Evolutionary conservation across 164 flowering plant species (phyloP), one percentile per base, ranked within the genome.

Genomic region (Litsea cubeba): DNA sequence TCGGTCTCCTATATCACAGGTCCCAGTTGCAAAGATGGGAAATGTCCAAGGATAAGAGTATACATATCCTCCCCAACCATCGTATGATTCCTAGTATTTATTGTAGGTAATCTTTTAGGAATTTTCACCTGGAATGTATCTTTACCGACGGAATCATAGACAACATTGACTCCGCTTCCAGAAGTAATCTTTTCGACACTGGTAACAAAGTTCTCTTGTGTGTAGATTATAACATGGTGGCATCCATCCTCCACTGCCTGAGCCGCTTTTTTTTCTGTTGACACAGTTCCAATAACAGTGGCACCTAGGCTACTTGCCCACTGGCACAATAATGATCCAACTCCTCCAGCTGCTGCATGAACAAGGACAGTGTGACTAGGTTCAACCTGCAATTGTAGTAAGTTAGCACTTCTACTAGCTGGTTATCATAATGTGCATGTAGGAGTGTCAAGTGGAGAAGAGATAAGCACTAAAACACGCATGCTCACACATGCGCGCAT

Each of bases 311-410:
- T 88, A 74, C 83, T 89, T 35, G 94, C 97, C 97, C 97, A 92
- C 71, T 95, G 97, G 87, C 97, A 92, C 67, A 95, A 75, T 25
- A 94, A 78, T 65, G 95, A 92, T 25, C 98, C 98, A 74, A 88
- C 90, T 73, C 98, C 98, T 73, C 97, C 98, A 75, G 98, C 98
- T 79, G 98, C 97, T 40, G 97, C 97, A 81, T 95, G 98, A 69
- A 95, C 86, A 74, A 95, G 92, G 70, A 92, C 79, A n/a, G 85
- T 87, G 76, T 91, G 97, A 24, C 94, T 93, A 62, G 83, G 74
- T 83, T 90, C 93, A 76, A 95, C 97, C 97, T 92, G 84, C 71
- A 69, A 50, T 46, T 35, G 22, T 46, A 50, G 30, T 4, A 46
- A 76, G 54, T 66, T 67, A 57, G 67, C 62, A 23, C 62, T 22